Conservation (phyloP, 805 yeast genomes). For the Wickerhamiella lipophila region DNA sequence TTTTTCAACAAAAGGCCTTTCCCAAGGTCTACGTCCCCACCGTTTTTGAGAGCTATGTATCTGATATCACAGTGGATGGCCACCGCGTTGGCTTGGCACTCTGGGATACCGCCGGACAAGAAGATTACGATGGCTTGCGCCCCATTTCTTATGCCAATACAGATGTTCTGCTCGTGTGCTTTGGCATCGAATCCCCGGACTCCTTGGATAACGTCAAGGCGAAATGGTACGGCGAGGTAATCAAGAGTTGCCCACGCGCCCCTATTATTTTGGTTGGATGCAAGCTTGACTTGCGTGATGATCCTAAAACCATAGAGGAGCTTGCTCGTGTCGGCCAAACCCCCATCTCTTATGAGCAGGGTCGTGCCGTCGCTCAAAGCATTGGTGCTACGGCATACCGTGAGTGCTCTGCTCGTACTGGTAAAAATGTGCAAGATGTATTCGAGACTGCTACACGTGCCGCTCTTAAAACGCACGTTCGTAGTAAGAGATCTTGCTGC, state of each 20-base stretch:
- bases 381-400: conserved; percentile 77
- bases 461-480: conserved; percentile 35
- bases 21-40: conserved; percentile 94
- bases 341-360: conserved; percentile 74
- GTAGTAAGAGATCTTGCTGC: conserved; percentile 5
- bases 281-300: conserved; percentile 79
- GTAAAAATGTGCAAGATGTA: conserved; percentile 85
- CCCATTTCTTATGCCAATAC: conserved; percentile 89
- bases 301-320: conserved; percentile 60
- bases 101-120: conserved; percentile 99
- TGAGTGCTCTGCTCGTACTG: conserved; percentile 81
- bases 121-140: conserved; percentile 88
- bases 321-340: conserved; percentile 55
- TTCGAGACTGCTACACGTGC: conserved; percentile 90
- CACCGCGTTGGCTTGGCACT: conserved; percentile 85
- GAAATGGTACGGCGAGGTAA: conserved; percentile 88
- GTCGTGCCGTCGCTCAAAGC: conserved; percentile 75
- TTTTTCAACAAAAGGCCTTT: conserved; percentile 76
- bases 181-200: conserved; percentile 82
- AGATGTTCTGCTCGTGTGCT: conserved; percentile 81
- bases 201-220: conserved; percentile 88
- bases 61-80: conserved; percentile 86
- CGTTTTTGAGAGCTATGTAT: conserved; percentile 94
- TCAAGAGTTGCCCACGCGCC: conserved; percentile 88
- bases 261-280: conserved; percentile 89